A percentile compares a stretch with the other conserved stretches of the same genome.
These are phyloP conservation scores for Apophysomyces variabilis DNA, from an alignment of 371 early-diverging fungal genomes.

Conservation along the genomic window DNA sequence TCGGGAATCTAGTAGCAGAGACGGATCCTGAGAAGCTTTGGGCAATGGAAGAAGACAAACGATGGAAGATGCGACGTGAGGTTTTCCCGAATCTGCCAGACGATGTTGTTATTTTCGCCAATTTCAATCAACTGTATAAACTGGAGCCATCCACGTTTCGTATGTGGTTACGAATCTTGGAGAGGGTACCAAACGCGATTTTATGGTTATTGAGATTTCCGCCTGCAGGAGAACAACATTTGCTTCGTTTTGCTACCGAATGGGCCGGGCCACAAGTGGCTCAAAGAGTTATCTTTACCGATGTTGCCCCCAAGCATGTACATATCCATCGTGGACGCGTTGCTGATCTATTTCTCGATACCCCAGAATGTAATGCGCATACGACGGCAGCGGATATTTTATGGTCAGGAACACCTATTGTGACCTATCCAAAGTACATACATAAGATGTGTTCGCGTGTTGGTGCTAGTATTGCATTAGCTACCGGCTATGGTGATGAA, in stretches of 20 bases:
- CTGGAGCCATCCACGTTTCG: conserved; percentile 83
- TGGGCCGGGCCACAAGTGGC: conserved; percentile 84
- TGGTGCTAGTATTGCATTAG: conserved; percentile 85
- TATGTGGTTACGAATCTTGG: conserved; percentile 84
- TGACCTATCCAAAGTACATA: conserved; percentile 87
- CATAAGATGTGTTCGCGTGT: conserved; percentile 94
- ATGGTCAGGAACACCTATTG: conserved; percentile 93
- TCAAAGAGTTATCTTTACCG: conserved; percentile 86
- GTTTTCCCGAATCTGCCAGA: conserved; percentile 84
- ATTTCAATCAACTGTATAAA: conserved; percentile 96
- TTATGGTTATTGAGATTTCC: conserved; percentile 93
- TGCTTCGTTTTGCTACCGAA: conserved; percentile 72
- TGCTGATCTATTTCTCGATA: conserved; percentile 91
- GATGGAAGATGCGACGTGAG: conserved; percentile 87
- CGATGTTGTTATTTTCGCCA: conserved; percentile 89
- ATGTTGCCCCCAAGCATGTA: conserved; percentile 90
- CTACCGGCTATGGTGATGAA: conserved; percentile 81
- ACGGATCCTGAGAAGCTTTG: conserved; percentile 59
- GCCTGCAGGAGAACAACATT: conserved; percentile 83
- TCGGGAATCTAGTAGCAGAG: conserved; percentile 12
- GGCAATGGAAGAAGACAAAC: conserved; percentile 78
- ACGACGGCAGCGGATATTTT: conserved; percentile 94
- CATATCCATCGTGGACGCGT: conserved; percentile 94
- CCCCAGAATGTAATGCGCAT: conserved; percentile 94
- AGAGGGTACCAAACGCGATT: conserved; percentile 80